Percentiles rank a stretch among this genome's conserved stretches.
Conservation (phyloP, 1,139 yeast genomes). For the Pichia sp. region DNA sequence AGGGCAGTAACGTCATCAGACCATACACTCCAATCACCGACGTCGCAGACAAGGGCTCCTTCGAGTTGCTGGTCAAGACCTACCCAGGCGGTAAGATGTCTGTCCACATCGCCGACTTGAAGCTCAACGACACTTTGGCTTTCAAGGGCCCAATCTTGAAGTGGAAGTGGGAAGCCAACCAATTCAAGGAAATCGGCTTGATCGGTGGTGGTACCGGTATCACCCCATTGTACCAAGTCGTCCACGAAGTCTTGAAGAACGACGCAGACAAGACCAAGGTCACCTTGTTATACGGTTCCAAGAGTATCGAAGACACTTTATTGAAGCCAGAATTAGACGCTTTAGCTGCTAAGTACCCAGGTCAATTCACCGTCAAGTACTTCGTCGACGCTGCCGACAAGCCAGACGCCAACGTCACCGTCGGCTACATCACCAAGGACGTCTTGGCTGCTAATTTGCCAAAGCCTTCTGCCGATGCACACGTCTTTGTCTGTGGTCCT, state of each 20-base stretch:
- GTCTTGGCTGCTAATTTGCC: conserved; percentile 53
- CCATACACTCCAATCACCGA: conserved; percentile 95
- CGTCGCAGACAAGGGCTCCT: conserved; percentile 63
- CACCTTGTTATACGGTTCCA: conserved; percentile 75
- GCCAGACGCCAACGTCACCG: conserved; percentile 22
- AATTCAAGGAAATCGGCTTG: conserved; percentile 74
- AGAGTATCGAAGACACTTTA: conserved; percentile 73
- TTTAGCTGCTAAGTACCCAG: conserved; percentile 63
- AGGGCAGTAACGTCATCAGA: conserved; percentile 88
- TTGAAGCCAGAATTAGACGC: conserved; percentile 73
- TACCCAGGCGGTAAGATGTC: conserved; percentile 88
- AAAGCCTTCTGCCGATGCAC: conserved; percentile 52
- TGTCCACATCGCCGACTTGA: conserved; percentile 66
- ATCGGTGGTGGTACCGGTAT: conserved; percentile 98
- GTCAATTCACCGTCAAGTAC: conserved; percentile 73
- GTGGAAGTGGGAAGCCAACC: conserved; percentile 90
- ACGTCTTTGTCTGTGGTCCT: conserved; percentile 90
- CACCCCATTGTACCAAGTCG: conserved; percentile 88
- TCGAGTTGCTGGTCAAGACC: conserved; percentile 81
- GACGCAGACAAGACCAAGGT: conserved; percentile 86
- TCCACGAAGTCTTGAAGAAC: conserved; percentile 66
- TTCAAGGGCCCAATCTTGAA: conserved; percentile 95
- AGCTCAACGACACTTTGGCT: conserved; percentile 76
- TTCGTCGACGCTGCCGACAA: conserved; percentile 64
- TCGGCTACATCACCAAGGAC: conserved; percentile 75